Percentiles rank a stretch among this genome's conserved stretches.
These are phyloP conservation scores for Chrysoporthe deuterocubensis DNA, from an alignment of 2,329 filamentous ascomycete genomes.

Conservation along the genomic window DNA sequence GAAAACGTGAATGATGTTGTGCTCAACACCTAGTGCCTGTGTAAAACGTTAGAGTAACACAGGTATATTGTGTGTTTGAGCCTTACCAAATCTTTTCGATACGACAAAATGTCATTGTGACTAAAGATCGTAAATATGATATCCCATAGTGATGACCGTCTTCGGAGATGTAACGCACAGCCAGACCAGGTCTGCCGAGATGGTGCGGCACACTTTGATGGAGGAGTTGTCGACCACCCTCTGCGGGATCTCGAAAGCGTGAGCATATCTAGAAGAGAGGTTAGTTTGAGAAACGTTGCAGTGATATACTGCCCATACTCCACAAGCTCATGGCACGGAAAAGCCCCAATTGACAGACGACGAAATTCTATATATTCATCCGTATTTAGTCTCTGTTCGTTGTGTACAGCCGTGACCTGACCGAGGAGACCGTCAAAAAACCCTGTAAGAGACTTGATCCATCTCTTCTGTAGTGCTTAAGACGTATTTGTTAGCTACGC, in stretches of 20 bases:
- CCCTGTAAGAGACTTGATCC: neutral
- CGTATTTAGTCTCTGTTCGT: neutral
- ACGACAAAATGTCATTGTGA: neutral
- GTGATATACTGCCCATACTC: neutral
- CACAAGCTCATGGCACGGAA: neutral
- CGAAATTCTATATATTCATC: neutral
- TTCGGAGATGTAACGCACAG: neutral
- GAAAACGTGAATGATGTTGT: constrained; percentile 32
- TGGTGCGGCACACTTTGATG: neutral
- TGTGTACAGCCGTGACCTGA: neutral
- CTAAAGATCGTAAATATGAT: neutral
- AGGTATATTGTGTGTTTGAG: neutral
- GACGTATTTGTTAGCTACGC: neutral
- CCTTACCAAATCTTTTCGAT: neutral
- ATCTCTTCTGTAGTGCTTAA: neutral
- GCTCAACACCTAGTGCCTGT: constrained; percentile 25
- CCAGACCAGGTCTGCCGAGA: neutral
- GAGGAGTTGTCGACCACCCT: neutral
- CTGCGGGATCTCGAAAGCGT: neutral
- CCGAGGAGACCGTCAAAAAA: neutral
- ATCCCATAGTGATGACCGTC: no score
- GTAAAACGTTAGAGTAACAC: neutral
- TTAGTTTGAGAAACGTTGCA: neutral
- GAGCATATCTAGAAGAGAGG: neutral
- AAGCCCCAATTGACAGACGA: neutral